These are phyloP conservation scores for Ascocoryne sarcoides DNA, from an alignment of 2,329 filamentous ascomycete genomes.

Conservation along the genomic window DNA sequence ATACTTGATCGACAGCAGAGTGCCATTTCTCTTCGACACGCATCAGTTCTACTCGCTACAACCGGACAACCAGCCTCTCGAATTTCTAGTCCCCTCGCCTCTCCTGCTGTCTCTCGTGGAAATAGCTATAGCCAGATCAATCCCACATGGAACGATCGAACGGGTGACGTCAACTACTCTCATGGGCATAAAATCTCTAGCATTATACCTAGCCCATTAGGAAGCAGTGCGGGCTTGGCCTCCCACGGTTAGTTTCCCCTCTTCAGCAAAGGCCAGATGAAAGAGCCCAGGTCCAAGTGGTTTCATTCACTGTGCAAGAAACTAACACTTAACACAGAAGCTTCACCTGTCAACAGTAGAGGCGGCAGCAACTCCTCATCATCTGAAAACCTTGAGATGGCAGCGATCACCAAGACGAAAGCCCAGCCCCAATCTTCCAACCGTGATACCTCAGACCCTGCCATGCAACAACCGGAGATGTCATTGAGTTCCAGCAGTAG, in stretches of 20 bases:
- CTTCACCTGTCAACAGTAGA: constrained; percentile 21
- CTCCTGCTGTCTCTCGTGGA: constrained; percentile 16
- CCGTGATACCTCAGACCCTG: background rate
- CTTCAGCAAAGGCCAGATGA: no score
- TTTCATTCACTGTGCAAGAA: constrained; percentile 2
- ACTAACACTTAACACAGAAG: constrained; percentile 16
- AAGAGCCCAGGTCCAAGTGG: no score
- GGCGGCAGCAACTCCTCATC: constrained; percentile 20
- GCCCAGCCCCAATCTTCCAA: background rate
- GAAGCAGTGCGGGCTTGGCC: constrained; percentile 23
- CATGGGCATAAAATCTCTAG: constrained; percentile 6
- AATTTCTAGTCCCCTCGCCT: no score
- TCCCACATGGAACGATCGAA: constrained; percentile 22
- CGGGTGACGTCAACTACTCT: constrained; percentile 13
- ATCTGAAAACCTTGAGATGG: constrained; percentile 22
- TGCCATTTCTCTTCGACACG: constrained; percentile 11
- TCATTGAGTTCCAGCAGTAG: no score
- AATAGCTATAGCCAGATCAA: constrained; percentile 23
- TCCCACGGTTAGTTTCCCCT: no score
- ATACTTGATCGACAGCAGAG: constrained; percentile 19
- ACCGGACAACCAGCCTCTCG: constrained; percentile 9
- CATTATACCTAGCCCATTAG: constrained; percentile 18
- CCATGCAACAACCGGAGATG: background rate
- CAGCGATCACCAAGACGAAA: constrained; percentile 1
- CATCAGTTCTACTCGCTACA: constrained; percentile 14